These are phyloP conservation scores for Colletotrichum echinochloae DNA, from an alignment of 2,329 filamentous ascomycete genomes.

Conservation along the genomic window DNA sequence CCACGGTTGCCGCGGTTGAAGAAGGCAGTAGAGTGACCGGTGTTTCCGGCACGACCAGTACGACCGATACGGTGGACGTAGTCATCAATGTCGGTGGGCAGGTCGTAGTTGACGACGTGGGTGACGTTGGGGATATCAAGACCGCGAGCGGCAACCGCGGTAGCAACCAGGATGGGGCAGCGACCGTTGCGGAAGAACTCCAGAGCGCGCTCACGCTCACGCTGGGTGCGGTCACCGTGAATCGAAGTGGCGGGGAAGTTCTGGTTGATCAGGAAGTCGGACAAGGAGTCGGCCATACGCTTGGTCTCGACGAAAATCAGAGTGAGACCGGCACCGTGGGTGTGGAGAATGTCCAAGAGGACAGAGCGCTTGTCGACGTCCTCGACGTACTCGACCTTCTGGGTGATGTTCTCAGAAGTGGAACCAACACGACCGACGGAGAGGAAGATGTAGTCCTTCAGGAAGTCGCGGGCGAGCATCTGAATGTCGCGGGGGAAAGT, in stretches of 20 bases:
- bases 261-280: slow-evolving; percentile 98
- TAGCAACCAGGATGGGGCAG: slow-evolving; percentile 96
- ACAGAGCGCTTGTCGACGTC: slow-evolving; percentile 98
- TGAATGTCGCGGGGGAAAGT: slow-evolving; percentile 99
- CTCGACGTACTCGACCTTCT: slow-evolving; percentile 98
- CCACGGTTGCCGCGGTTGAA: slow-evolving; percentile 99
- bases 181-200: slow-evolving; percentile 97
- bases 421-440: slow-evolving; percentile 98
- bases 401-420: slow-evolving; percentile 99
- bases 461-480: slow-evolving; percentile 97
- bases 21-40: slow-evolving; percentile 97
- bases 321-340: slow-evolving; percentile 87
- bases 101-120: slow-evolving; percentile 98
- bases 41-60: slow-evolving; percentile 99
- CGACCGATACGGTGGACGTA: slow-evolving; percentile 99
- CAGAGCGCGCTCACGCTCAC: slow-evolving; percentile 96
- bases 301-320: slow-evolving; percentile 99
- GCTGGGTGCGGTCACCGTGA: slow-evolving; percentile 97
- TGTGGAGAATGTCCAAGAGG: slow-evolving; percentile 96
- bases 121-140: slow-evolving; percentile 96
- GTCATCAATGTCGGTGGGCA: slow-evolving; percentile 98
- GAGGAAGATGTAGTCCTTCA: slow-evolving; percentile 99
- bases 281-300: slow-evolving; percentile 98
- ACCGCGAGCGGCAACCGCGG: slow-evolving; percentile 91
- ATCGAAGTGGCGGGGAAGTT: slow-evolving; percentile 98